Evolutionary conservation across 176 grass and related monocot genomes (phyloP).

Genomic region (Lolium perenne): DNA sequence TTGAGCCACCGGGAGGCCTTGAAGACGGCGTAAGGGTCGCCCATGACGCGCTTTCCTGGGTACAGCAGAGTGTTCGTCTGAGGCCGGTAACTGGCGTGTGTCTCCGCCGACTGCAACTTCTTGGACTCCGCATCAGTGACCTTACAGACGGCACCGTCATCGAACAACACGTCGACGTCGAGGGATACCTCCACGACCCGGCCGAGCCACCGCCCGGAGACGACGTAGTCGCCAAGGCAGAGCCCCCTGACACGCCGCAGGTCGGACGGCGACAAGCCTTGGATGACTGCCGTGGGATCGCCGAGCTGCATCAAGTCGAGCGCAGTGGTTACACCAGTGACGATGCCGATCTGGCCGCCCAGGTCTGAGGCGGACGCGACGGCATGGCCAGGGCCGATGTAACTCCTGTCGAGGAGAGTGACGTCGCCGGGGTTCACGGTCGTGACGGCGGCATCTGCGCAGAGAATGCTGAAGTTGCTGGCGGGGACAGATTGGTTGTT

Average conservation of each 20-base stretch:
- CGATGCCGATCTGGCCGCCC: constrained; percentile 9
- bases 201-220: background rate
- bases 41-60: background rate
- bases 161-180: constrained; percentile 18
- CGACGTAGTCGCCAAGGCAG: background rate
- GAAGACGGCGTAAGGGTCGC: background rate
- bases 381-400: fast-evolving
- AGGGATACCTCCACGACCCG: background rate
- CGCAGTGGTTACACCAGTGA: background rate
- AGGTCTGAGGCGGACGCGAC: background rate
- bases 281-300: too few species aligned
- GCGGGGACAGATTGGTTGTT: background rate
- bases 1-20: constrained; percentile 7
- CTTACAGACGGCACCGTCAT: constrained; percentile 25
- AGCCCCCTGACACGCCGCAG: background rate
- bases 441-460: background rate
- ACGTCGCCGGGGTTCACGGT: background rate
- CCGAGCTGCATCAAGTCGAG: background rate
- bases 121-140: background rate
- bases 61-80: background rate
- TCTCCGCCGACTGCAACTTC: background rate
- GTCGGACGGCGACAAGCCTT: background rate
- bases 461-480: background rate
- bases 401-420: background rate
- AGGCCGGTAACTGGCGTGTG: too few species aligned